Evolutionary conservation across 2,329 filamentous ascomycete genomes (phyloP), one percentile per base, ranked within the genome.

Genomic region (Ustulina deusta): DNA sequence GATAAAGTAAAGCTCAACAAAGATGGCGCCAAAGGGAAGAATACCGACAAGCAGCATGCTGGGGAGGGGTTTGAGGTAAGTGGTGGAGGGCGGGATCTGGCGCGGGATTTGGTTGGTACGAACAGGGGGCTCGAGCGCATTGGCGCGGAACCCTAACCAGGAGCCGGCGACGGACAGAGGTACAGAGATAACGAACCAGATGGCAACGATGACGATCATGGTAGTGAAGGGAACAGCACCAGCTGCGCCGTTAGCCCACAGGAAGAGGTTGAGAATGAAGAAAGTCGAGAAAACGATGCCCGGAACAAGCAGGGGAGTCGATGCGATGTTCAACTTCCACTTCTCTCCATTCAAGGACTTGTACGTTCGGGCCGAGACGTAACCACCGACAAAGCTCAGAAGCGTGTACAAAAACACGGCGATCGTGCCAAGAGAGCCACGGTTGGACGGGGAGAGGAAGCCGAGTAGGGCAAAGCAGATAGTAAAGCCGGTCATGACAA

Each of bases 1-100:
- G 84, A 99, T 97, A 82, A 98, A 98, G 86, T 97, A 98, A 2
- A 99, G 89, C 83, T 99, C 96, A 54, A 98, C 94, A 73, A 98
- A 97, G 78, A 99, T 98, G 69, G 96, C 95, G 54, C 93, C 94
- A 76, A 99, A 99, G 0, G 96, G 96, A 29, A 98, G 86, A 58
- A 98, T 90, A 60, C 96, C 96, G 27, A 97, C 95, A 25, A 98
- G 87, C 17, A 97, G 86, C 87, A 97, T 95, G 71, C 93, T 97
- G 1, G 96, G 96, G 7, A 97, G 82, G 0, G 93, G 93, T 69
- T 91, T 91, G 56, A 98, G 90, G 75, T 97, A 97, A 9, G 91
- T 93, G 2, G 88, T 89, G 54, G 90, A 87, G 0, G 93, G 93
- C 11, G 96, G 96, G 58, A 99, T 97, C 82, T 99, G 96, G 68